Evolutionary conservation across 306 rosid species (phyloP).

Genomic region (Sphenostylis stenocarpa): DNA sequence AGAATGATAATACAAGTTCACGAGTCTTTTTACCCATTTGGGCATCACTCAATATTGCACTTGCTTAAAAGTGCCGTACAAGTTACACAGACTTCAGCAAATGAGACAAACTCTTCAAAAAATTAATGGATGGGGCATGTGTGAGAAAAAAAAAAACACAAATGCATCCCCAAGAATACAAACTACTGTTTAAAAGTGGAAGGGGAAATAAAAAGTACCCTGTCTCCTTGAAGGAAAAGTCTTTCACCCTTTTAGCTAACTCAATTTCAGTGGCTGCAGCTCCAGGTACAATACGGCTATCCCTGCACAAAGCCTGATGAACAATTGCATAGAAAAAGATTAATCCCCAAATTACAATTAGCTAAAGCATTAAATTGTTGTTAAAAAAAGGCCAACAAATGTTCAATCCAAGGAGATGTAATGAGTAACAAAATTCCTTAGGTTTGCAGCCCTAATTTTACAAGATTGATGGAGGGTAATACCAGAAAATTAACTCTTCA

Average conservation of each 20-base stretch:
- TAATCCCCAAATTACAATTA: slow-evolving; percentile 4
- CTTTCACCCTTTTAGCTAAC: slow-evolving; percentile 82
- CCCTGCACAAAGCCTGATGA: slow-evolving; percentile 87
- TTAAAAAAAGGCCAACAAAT: neutral
- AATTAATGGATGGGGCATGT: neutral
- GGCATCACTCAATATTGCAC: neutral
- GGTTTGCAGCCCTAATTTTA: neutral
- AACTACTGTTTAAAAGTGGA: neutral
- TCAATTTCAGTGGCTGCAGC: slow-evolving; percentile 97
- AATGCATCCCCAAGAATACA: neutral
- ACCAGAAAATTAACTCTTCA: neutral
- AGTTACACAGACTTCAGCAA: neutral
- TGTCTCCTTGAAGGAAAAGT: slow-evolving; percentile 82
- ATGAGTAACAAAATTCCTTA: neutral
- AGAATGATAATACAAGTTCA: neutral
- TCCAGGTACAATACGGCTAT: slow-evolving; percentile 89
- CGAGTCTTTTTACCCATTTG: neutral
- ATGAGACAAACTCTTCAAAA: neutral
- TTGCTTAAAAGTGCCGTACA: neutral
- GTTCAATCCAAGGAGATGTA: neutral
- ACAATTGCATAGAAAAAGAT: slow-evolving; percentile 21
- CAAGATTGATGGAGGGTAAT: neutral
- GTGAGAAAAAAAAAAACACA: neutral
- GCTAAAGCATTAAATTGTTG: neutral
- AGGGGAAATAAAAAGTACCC: slow-evolving; percentile 52